Evolutionary conservation across 2,329 filamentous ascomycete species (phyloP).

Genomic region (Sclerotinia trifoliorum): DNA sequence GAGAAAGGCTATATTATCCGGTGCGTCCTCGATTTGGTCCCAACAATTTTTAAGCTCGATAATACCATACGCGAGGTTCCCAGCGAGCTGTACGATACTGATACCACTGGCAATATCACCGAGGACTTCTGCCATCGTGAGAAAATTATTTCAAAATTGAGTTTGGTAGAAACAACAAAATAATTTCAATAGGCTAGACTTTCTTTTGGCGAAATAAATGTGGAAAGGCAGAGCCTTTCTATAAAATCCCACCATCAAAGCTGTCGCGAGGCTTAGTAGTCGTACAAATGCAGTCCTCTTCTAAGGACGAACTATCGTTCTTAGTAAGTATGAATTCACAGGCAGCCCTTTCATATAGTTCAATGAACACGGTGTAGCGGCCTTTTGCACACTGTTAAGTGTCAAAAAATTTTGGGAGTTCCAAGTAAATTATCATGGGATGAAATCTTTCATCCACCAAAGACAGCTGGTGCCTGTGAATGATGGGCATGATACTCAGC

Average conservation of each 20-base stretch:
- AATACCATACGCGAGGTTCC: slow-evolving; percentile 20
- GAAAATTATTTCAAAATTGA: neutral
- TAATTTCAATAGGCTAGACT: neutral
- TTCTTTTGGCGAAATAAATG: too few species aligned
- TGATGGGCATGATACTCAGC: neutral
- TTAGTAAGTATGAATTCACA: neutral
- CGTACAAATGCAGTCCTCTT: neutral
- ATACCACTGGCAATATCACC: slow-evolving; percentile 25
- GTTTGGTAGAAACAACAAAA: neutral
- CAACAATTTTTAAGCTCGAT: slow-evolving; percentile 28
- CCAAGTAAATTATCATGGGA: neutral
- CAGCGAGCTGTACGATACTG: slow-evolving; percentile 22
- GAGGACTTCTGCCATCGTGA: slow-evolving; percentile 22
- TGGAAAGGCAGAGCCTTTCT: neutral
- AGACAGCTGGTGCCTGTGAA: neutral
- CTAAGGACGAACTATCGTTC: neutral
- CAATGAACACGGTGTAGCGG: neutral
- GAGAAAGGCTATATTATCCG: slow-evolving; percentile 20
- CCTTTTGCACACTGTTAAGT: neutral
- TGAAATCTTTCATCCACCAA: neutral
- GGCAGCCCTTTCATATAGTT: neutral
- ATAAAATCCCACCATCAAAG: neutral
- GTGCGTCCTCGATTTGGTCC: slow-evolving; percentile 28
- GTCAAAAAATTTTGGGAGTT: neutral
- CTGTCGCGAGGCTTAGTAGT: neutral